Evolutionary conservation across 805 yeast species (phyloP).

Genomic region (Kodamaea hsintzibuensis): DNA sequence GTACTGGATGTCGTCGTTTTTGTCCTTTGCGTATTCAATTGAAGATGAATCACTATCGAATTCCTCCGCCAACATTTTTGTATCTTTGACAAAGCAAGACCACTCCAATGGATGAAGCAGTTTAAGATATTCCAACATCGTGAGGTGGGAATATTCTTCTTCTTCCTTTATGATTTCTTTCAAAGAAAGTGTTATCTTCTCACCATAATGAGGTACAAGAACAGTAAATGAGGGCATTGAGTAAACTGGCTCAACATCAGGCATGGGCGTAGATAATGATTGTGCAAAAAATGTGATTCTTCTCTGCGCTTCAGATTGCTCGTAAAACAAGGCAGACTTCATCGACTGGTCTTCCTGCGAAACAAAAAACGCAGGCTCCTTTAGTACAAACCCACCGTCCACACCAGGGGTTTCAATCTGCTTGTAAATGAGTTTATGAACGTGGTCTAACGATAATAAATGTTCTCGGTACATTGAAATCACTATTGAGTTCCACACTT

Average conservation of each 20-base stretch:
- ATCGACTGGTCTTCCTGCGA: slow-evolving; percentile 78
- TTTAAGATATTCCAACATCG: slow-evolving; percentile 56
- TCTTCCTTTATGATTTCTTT: slow-evolving; percentile 79
- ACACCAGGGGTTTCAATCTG: slow-evolving; percentile 40
- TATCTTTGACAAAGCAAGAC: slow-evolving; percentile 58
- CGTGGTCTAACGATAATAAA: slow-evolving; percentile 69
- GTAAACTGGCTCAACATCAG: slow-evolving; percentile 63
- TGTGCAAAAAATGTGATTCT: slow-evolving; percentile 89
- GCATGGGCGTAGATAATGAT: slow-evolving; percentile 82
- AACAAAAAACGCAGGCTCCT: slow-evolving; percentile 76
- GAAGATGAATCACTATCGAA: slow-evolving; percentile 24
- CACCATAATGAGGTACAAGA: slow-evolving; percentile 83
- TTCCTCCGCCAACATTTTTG: slow-evolving; percentile 55
- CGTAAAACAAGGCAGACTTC: slow-evolving; percentile 55
- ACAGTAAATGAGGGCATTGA: slow-evolving; percentile 84
- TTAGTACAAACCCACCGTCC: slow-evolving; percentile 44
- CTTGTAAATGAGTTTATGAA: slow-evolving; percentile 63
- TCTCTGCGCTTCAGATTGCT: slow-evolving; percentile 76
- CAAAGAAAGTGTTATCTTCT: slow-evolving; percentile 72
- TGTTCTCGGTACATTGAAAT: slow-evolving; percentile 84
- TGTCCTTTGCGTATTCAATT: slow-evolving; percentile 16
- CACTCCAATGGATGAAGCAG: slow-evolving; percentile 58
- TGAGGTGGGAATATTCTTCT: slow-evolving; percentile 58
- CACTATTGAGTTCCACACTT: slow-evolving; percentile 80
- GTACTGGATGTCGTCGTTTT: slow-evolving; percentile 45